Evolutionary conservation across 768 basidiomycete genomes (phyloP).

Genomic region (Auricularia sp.): DNA sequence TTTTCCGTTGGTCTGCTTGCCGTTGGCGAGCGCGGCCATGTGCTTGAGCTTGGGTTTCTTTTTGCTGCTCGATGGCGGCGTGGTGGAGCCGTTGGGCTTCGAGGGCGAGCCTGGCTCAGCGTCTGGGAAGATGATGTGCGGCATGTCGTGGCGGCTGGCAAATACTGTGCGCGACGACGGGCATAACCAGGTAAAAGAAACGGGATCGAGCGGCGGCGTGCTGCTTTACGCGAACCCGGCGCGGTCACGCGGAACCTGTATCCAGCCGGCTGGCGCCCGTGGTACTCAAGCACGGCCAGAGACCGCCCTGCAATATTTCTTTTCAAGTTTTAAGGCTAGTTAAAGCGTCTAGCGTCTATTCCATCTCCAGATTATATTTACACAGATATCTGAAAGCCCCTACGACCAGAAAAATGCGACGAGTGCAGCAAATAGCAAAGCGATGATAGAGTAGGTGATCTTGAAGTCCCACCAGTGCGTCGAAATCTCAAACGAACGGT

Average conservation of each 20-base stretch:
- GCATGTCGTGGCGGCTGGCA: constrained; percentile 1
- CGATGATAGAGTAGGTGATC: neutral
- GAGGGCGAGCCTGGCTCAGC: neutral
- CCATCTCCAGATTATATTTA: too few species aligned
- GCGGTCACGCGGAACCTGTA: too few species aligned
- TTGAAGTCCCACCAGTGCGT: constrained; percentile 1
- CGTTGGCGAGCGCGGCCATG: neutral
- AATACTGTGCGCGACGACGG: neutral
- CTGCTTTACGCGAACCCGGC: too few species aligned
- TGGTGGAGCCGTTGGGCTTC: neutral
- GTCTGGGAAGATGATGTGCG: neutral
- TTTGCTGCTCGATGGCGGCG: neutral
- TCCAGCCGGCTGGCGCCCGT: too few species aligned
- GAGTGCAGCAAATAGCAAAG: neutral
- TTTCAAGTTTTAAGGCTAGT: too few species aligned
- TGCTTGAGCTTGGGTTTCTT: neutral
- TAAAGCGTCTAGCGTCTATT: too few species aligned
- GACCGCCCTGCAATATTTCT: too few species aligned
- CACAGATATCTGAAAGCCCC: too few species aligned
- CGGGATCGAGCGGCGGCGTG: too few species aligned
- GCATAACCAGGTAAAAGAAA: neutral
- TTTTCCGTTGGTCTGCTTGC: neutral
- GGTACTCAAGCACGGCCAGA: too few species aligned
- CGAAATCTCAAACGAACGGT: neutral
- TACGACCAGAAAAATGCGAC: too few species aligned